Conservation (phyloP, 2,329 filamentous ascomycete genomes). For the Cercospora janseana region DNA sequence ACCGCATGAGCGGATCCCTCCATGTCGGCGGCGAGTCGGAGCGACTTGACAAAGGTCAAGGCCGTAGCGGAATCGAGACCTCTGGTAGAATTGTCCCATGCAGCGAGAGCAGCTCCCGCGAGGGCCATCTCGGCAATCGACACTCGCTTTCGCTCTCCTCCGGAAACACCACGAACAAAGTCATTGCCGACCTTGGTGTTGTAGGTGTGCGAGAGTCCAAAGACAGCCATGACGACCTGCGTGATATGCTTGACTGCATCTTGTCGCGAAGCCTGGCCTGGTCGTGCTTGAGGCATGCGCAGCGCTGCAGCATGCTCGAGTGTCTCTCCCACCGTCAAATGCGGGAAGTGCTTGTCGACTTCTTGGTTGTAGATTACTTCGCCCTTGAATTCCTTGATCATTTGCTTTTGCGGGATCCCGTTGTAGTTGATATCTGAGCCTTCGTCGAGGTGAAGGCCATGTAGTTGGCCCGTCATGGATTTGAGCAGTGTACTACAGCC, state of each 20-base stretch:
- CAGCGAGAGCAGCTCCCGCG: slow-evolving; percentile 41
- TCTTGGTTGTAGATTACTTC: slow-evolving; percentile 49
- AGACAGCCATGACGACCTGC: slow-evolving; percentile 53
- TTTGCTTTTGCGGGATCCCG: slow-evolving; percentile 48
- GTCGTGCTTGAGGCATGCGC: slow-evolving; percentile 48
- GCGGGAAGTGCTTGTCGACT: slow-evolving; percentile 55
- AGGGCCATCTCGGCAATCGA: slow-evolving; percentile 56
- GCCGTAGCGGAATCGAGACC: slow-evolving; percentile 58
- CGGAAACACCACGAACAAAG: slow-evolving; percentile 61
- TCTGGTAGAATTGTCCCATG: slow-evolving; percentile 50
- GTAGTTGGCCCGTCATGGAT: slow-evolving; percentile 58
- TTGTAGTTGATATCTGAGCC: slow-evolving; percentile 60
- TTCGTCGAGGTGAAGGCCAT: slow-evolving; percentile 56
- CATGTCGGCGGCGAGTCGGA: slow-evolving; percentile 53
- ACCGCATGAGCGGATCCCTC: slow-evolving; percentile 53
- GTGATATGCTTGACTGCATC: slow-evolving; percentile 49
- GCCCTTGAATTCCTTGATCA: slow-evolving; percentile 50
- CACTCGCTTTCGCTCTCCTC: slow-evolving; percentile 55
- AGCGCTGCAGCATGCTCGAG: slow-evolving; percentile 56
- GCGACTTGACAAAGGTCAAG: slow-evolving; percentile 56
- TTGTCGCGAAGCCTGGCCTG: slow-evolving; percentile 41
- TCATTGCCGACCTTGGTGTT: slow-evolving; percentile 58
- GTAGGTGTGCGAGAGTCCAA: slow-evolving; percentile 56
- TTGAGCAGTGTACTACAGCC: slow-evolving; percentile 66
- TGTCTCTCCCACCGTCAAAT: slow-evolving; percentile 57